Evolutionary conservation across 176 grass and related monocot genomes (phyloP), one percentile per base, ranked within the genome.

Genomic region (Elaeis guineensis): DNA sequence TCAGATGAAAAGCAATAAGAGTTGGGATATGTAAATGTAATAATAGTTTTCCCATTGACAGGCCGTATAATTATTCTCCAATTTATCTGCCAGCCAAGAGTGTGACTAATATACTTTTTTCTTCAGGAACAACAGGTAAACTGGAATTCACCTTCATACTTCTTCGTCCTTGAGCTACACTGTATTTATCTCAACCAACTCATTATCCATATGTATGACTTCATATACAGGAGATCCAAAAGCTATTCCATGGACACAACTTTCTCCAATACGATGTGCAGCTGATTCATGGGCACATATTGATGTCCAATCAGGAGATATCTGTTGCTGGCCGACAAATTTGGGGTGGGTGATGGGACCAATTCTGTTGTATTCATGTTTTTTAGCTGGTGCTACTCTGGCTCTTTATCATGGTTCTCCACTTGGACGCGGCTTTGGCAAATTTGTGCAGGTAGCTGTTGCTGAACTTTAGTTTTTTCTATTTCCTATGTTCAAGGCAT

Each of bases 311-410:
- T 49, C 83, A 50, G 73, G 71, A 57, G 92, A 97, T 75, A 73
- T 91, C 39, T 69, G 66, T 64, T 91, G 83, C 28, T 97, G 87
- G 92, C 87, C 87, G 12, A 97, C 92, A 59, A 97, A 91, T 76
- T 76, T 97, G 48, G 92, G 92, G 14, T 97, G 92, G 92, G 92
- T 88, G 53, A 88, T 97, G 92, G 92, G 92, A 66, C 92, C 92
- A 23, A 70, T 85, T 70, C 60, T 82, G 11, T 16, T 97, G 22
- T 91, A 90, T 57, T 67, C 87, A 49, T 83, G 75, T 65, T 88
- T 97, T 73, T 50, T 91, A 74, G 67, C 11, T 62, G 92, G 92
- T 56, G 81, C 75, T 6, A 67, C 83, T 48, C 72, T 97, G 72
- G 92, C 92, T 73, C 83, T 91, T 5, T 97, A 97, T 57, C 75